These are phyloP conservation scores for Luffa aegyptiaca DNA, from an alignment of 306 rosid species.

Conservation along the genomic window DNA sequence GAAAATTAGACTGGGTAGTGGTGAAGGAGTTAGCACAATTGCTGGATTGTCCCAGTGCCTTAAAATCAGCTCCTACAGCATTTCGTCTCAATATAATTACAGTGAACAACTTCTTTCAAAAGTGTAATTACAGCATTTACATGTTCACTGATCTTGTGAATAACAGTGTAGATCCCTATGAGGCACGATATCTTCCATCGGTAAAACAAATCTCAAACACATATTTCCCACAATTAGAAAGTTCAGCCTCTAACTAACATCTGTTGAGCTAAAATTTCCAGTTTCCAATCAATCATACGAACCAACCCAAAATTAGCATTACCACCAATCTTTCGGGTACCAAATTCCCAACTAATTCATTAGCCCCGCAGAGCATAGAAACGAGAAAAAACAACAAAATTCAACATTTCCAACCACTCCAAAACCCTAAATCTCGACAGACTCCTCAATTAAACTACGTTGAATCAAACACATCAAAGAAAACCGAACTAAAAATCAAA, in stretches of 20 bases:
- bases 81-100: neutral
- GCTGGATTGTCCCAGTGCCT: neutral
- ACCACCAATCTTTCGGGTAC: neutral
- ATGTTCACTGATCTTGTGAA: neutral
- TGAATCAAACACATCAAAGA: neutral
- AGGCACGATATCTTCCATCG: neutral
- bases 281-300: neutral
- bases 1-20: neutral
- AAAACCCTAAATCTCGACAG: slow-evolving; percentile 15
- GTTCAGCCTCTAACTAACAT: neutral
- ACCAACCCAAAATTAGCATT: neutral
- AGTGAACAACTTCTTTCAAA: neutral
- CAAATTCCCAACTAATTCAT: neutral
- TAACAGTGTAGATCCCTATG: neutral
- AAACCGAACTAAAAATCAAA: neutral
- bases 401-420: neutral
- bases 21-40: neutral
- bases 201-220: neutral
- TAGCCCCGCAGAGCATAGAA: neutral
- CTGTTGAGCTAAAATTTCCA: neutral
- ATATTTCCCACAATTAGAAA: neutral
- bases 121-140: neutral
- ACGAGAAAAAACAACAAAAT: neutral
- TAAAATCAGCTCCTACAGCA: neutral
- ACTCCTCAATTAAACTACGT: neutral